Conservation (phyloP, 139 green algal species). For the Pleodorina starrii region DNA sequence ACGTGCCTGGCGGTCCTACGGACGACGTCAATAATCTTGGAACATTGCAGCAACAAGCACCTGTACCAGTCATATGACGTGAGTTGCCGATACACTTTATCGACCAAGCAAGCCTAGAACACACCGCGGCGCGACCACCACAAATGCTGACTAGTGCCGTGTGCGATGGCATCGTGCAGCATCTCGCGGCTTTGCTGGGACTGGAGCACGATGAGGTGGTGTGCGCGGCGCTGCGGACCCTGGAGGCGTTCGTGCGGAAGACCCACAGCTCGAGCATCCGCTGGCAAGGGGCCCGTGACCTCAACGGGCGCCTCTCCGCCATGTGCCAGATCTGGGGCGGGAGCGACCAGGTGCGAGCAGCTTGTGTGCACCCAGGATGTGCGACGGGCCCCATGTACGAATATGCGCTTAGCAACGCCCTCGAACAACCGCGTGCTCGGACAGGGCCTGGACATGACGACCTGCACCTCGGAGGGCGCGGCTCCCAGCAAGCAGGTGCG, state of each 20-base stretch:
- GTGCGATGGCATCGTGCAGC: conserved; percentile 63
- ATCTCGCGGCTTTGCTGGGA: conserved; percentile 83
- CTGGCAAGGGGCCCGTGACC: conserved; percentile 71
- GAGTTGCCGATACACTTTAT: conserved; percentile 24
- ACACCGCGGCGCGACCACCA: no score
- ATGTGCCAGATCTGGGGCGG: conserved; percentile 87
- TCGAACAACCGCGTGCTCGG: no score
- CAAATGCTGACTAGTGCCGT: no score
- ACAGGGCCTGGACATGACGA: conserved; percentile 81
- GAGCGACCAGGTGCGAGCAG: conserved; percentile 78
- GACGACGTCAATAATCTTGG: conserved; percentile 83
- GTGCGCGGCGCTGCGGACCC: conserved; percentile 72
- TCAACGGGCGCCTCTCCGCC: conserved; percentile 79
- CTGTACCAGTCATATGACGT: conserved; percentile 93
- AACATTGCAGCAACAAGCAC: conserved; percentile 95
- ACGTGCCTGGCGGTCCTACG: conserved; percentile 79
- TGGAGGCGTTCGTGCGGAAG: conserved; percentile 85
- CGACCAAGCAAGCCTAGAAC: no score
- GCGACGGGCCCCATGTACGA: no score
- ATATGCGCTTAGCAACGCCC: no score
- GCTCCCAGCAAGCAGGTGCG: conserved; percentile 40
- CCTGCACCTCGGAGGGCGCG: conserved; percentile 53
- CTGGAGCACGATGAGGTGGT: conserved; percentile 78
- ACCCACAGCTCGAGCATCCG: conserved; percentile 75
- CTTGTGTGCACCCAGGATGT: background rate